Evolutionary conservation across 768 basidiomycete genomes (phyloP).

Genomic region (Boletus coccyginus): DNA sequence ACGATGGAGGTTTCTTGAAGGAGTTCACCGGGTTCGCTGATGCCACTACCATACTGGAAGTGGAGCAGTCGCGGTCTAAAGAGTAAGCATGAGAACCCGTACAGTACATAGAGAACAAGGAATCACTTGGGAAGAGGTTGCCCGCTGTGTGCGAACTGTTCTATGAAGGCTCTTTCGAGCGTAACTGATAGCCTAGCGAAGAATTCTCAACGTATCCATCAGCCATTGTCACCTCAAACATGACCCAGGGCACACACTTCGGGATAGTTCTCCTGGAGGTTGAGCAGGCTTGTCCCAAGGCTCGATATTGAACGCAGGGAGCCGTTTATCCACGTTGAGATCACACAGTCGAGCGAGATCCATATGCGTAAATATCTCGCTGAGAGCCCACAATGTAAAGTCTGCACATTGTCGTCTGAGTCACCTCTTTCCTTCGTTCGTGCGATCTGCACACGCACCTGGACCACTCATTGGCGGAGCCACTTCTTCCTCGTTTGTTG

Average conservation of each 20-base stretch:
- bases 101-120: background rate
- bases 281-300: constrained; percentile 37
- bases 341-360: constrained; percentile 60
- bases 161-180: constrained; percentile 45
- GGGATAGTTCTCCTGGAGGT: constrained; percentile 42
- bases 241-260: constrained; percentile 27
- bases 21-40: constrained; percentile 31
- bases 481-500: constrained; percentile 15
- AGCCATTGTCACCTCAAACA: constrained; percentile 9
- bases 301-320: constrained; percentile 45
- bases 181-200: constrained; percentile 40
- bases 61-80: constrained; percentile 45
- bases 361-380: constrained; percentile 69
- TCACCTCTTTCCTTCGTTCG: background rate
- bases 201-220: constrained; percentile 40
- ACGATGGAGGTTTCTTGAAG: constrained; percentile 47
- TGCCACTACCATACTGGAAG: constrained; percentile 52
- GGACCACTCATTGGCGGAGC: constrained; percentile 31
- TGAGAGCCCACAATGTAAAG: constrained; percentile 50
- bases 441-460: constrained; percentile 33
- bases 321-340: constrained; percentile 50
- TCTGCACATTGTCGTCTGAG: constrained; percentile 33
- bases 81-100: background rate
- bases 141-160: constrained; percentile 36
- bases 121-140: constrained; percentile 32